A percentile compares a stretch with the other conserved stretches of the same genome.
These are phyloP conservation scores for Antitrichia curtipendula DNA, from an alignment of 225 moss, liverwort and hornwort species.

Conservation along the genomic window DNA sequence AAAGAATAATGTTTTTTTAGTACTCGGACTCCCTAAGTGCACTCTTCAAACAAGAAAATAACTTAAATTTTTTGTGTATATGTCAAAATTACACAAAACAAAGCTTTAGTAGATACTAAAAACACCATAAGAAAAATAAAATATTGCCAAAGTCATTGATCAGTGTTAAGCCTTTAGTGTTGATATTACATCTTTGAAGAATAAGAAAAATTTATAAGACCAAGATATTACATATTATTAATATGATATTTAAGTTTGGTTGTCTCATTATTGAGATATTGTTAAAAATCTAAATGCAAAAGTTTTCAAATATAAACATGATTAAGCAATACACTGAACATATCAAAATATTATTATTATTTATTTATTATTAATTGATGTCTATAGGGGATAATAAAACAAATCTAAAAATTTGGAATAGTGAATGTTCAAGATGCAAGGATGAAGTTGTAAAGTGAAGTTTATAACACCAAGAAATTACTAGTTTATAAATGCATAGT, in stretches of 20 bases:
- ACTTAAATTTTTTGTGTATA: background rate
- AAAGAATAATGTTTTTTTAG: background rate
- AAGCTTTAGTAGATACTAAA: background rate
- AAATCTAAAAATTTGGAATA: background rate
- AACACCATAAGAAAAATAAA: background rate
- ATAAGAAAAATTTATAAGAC: background rate
- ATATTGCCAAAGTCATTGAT: no score
- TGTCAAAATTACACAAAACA: background rate
- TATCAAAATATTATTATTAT: background rate
- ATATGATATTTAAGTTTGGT: background rate
- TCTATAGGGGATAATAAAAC: background rate
- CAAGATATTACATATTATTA: background rate
- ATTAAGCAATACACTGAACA: background rate
- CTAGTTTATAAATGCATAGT: background rate
- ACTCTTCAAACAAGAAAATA: background rate
- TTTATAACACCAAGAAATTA: background rate
- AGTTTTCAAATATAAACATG: background rate
- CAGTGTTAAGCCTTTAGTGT: background rate
- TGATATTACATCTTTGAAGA: no score
- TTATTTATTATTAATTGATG: background rate
- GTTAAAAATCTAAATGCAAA: background rate
- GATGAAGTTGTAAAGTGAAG: background rate
- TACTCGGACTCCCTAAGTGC: accelerated
- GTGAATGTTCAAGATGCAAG: background rate
- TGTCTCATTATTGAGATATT: background rate